Evolutionary conservation across 139 green algal genomes (phyloP).

Genomic region (Mychonastes homosphaera): DNA sequence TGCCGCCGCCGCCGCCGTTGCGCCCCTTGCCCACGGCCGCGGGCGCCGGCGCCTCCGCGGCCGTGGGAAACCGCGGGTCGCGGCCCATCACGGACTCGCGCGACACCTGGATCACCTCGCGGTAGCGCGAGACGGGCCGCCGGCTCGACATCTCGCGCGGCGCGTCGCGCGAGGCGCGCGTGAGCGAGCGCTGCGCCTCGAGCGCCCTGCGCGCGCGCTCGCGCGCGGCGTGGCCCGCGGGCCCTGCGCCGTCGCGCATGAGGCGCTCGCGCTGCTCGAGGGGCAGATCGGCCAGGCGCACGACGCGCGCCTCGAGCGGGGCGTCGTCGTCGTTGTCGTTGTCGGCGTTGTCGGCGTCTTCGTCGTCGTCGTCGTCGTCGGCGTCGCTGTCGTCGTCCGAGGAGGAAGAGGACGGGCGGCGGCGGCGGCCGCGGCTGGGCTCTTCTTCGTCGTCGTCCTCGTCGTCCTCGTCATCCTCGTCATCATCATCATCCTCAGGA

Average conservation of each 20-base stretch:
- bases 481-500: not conserved
- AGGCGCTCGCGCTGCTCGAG: conserved; percentile 29
- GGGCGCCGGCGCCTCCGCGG: not conserved
- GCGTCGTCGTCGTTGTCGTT: conserved; percentile 19
- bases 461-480: conserved; percentile 3
- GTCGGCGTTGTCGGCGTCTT: not conserved
- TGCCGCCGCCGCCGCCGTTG: conserved; percentile 71
- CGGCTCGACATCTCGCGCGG: conserved; percentile 61
- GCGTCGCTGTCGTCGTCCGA: not conserved
- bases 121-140: conserved; percentile 56
- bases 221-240: conserved; percentile 7
- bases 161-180: conserved; percentile 57
- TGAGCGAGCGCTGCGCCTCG: conserved; percentile 25
- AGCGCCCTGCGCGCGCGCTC: not conserved
- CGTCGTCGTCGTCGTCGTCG: not conserved
- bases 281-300: conserved; percentile 33
- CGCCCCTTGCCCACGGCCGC: conserved; percentile 20
- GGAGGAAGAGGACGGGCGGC: too few relatives aligned
- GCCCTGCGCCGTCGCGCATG: conserved; percentile 16
- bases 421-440: not conserved
- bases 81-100: conserved; percentile 26
- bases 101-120: conserved; percentile 51
- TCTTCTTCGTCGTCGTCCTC: conserved; percentile 4
- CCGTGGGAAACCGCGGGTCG: not conserved
- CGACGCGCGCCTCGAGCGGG: conserved; percentile 29